Conservation (phyloP, 1,139 yeast species). For the Protomyces gravidus region DNA sequence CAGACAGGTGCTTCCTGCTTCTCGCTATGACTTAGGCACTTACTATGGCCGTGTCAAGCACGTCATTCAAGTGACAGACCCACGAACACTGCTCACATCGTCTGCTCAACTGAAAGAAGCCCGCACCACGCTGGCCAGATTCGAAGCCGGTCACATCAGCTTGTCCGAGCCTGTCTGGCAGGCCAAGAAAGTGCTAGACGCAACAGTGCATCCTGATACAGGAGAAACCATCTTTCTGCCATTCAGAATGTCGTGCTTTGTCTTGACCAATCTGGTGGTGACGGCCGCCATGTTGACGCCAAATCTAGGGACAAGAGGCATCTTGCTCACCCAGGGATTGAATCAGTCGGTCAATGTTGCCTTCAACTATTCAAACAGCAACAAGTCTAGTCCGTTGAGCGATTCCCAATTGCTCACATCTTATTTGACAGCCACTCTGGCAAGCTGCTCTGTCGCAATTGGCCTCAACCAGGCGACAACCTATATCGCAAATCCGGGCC, state of each 20-base stretch:
- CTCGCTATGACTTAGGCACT: slow-evolving; percentile 64
- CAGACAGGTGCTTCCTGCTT: slow-evolving; percentile 7
- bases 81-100: slow-evolving; percentile 70
- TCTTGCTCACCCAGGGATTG: slow-evolving; percentile 94
- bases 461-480: slow-evolving; percentile 90
- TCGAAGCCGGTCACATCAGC: slow-evolving; percentile 58
- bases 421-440: slow-evolving; percentile 83
- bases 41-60: slow-evolving; percentile 84
- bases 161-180: slow-evolving; percentile 76
- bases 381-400: slow-evolving; percentile 85
- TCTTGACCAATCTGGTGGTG: slow-evolving; percentile 83
- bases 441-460: slow-evolving; percentile 91
- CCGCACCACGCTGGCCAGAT: slow-evolving; percentile 61
- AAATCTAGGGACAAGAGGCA: slow-evolving; percentile 80
- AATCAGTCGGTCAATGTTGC: slow-evolving; percentile 96
- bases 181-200: slow-evolving; percentile 57
- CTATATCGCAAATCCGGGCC: slow-evolving; percentile 46
- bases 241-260: slow-evolving; percentile 95
- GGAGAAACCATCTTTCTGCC: slow-evolving; percentile 90
- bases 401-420: slow-evolving; percentile 70
- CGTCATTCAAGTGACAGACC: slow-evolving; percentile 24
- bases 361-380: slow-evolving; percentile 90
- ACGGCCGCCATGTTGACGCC: slow-evolving; percentile 98
- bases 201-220: slow-evolving; percentile 48
- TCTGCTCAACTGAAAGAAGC: slow-evolving; percentile 60